Percentiles rank a stretch among this genome's conserved stretches.
These are phyloP conservation scores for Urostyla sp. DNA, from an alignment of 73 alveolate species.

Conservation along the genomic window DNA sequence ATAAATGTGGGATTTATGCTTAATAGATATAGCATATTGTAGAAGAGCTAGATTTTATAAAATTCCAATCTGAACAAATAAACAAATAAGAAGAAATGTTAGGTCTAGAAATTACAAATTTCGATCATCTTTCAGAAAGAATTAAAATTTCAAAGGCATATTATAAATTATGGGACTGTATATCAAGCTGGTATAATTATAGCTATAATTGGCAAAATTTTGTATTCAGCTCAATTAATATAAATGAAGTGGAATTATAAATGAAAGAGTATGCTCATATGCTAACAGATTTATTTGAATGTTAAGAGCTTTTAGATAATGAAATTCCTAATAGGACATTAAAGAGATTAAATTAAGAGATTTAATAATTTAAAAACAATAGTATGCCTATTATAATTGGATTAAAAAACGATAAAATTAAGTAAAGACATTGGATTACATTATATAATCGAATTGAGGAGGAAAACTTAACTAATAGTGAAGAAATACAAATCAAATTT, in stretches of 20 bases:
- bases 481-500: not conserved
- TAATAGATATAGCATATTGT: constrained; percentile 7
- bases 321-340: constrained; percentile 39
- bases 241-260: constrained; percentile 3
- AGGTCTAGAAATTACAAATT: constrained; percentile 34
- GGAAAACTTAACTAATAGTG: not conserved
- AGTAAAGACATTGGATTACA: constrained; percentile 57
- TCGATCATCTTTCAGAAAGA: not conserved
- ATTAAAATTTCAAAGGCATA: constrained; percentile 2
- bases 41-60: constrained; percentile 16
- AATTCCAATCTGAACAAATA: not conserved
- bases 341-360: constrained; percentile 11
- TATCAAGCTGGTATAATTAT: constrained; percentile 25
- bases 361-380: constrained; percentile 31
- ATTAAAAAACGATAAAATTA: constrained; percentile 22
- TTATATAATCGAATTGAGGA: not conserved
- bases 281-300: not conserved
- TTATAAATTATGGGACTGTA: constrained; percentile 22
- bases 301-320: not conserved
- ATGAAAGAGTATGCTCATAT: not conserved
- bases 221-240: constrained; percentile 19
- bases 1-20: too few species aligned
- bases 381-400: constrained; percentile 46
- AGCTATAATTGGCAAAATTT: constrained; percentile 9
- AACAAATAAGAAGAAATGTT: constrained; percentile 46